Evolutionary conservation across 345 rosid genomes (phyloP).

Genomic region (Acer campestre): DNA sequence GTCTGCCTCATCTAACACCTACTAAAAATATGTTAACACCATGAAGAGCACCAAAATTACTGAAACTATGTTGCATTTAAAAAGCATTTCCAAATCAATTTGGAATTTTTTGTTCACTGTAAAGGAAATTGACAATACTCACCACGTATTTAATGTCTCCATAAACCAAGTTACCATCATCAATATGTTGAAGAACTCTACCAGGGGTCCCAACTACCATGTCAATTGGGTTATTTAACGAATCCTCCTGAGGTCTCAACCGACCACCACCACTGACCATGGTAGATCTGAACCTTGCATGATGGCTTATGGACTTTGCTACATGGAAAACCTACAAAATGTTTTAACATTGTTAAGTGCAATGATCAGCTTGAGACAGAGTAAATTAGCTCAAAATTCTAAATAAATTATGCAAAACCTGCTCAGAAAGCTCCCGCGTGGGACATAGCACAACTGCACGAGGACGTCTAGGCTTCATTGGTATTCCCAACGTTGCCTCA

Average conservation of each 20-base stretch:
- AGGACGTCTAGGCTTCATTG: conserved; percentile 83
- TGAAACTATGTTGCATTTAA: background rate
- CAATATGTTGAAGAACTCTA: conserved; percentile 91
- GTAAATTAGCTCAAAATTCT: background rate
- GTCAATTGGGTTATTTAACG: conserved; percentile 78
- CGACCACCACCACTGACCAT: conserved; percentile 95
- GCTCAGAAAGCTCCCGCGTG: conserved; percentile 94
- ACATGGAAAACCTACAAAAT: conserved; percentile 77
- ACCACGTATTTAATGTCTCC: conserved; percentile 89
- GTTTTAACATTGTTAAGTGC: background rate
- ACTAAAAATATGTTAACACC: conserved; percentile 29
- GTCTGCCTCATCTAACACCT: conserved; percentile 99
- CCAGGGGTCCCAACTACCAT: conserved; percentile 98
- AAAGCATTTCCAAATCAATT: background rate
- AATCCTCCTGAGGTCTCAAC: conserved; percentile 86
- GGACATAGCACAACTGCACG: conserved; percentile 94
- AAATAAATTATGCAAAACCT: conserved; percentile 45
- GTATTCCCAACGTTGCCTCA: conserved; percentile 65
- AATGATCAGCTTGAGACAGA: background rate
- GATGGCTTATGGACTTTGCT: conserved; percentile 89
- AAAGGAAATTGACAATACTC: conserved; percentile 19
- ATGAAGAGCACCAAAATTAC: conserved; percentile 18
- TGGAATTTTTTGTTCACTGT: background rate
- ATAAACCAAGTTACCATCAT: conserved; percentile 91
- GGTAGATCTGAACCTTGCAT: conserved; percentile 82